A percentile compares a stretch with the other conserved stretches of the same genome.
phyloP scores from a whole-genome alignment of 441 rosid species.

The Euphorbia schlechtendalii region DNA sequence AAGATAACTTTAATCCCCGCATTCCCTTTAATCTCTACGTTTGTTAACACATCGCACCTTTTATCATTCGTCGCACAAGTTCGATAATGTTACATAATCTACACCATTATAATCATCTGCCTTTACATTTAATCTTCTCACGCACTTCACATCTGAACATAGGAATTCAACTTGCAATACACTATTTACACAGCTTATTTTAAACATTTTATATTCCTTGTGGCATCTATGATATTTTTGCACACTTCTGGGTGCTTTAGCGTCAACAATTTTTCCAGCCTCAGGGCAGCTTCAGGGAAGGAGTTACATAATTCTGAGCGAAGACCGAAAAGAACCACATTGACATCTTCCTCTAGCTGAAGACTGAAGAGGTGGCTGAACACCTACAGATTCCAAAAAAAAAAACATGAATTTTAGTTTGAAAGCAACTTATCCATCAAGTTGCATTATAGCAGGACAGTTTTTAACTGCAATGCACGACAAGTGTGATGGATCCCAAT shows the following conservation, averaged over 20 bases:
- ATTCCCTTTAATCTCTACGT: too few species aligned
- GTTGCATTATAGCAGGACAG: background rate
- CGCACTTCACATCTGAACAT: slow-evolving; percentile 6
- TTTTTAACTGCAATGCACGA: background rate
- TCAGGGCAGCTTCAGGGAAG: slow-evolving; percentile 40
- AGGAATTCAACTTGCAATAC: background rate
- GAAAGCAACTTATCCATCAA: background rate
- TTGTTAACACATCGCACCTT: too few species aligned
- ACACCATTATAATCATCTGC: too few species aligned
- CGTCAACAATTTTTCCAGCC: slow-evolving; percentile 49
- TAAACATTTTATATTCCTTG: slow-evolving; percentile 56
- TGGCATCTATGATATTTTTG: slow-evolving; percentile 46
- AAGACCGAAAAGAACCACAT: slow-evolving; percentile 64
- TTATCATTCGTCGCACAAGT: too few species aligned
- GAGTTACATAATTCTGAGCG: slow-evolving; percentile 36
- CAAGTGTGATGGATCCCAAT: background rate
- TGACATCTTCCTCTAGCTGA: slow-evolving; percentile 83
- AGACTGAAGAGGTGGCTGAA: slow-evolving; percentile 65
- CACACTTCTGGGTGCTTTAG: slow-evolving; percentile 45
- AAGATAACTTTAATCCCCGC: too few species aligned
- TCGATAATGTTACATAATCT: too few species aligned
- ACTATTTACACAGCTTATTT: slow-evolving; percentile 23
- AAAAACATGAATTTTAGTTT: slow-evolving; percentile 6
- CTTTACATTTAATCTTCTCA: background rate
- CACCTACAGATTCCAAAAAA: slow-evolving; percentile 34